Evolutionary conservation across 768 basidiomycete species (phyloP).

Genomic region (Rhizopogon vesiculosus): DNA sequence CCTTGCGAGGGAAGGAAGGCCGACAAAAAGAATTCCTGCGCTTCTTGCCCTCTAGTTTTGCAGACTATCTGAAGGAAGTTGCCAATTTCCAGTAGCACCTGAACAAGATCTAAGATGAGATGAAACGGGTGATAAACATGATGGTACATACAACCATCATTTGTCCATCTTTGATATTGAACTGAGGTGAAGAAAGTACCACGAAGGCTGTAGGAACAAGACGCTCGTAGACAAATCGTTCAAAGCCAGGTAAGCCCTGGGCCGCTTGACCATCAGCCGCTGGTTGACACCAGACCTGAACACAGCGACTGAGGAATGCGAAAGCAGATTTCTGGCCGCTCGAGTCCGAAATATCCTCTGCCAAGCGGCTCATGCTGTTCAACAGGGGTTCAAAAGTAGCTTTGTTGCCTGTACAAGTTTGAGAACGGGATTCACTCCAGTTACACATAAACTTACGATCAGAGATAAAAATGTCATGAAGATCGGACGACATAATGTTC

Average conservation of each 20-base stretch:
- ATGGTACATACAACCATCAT: slow-evolving; percentile 55
- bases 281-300: slow-evolving; percentile 64
- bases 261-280: slow-evolving; percentile 30
- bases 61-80: slow-evolving; percentile 76
- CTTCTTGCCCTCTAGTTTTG: slow-evolving; percentile 76
- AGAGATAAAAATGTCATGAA: slow-evolving; percentile 84
- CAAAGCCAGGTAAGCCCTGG: slow-evolving; percentile 76
- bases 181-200: slow-evolving; percentile 70
- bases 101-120: not conserved
- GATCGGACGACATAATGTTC: slow-evolving; percentile 72
- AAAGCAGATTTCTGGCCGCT: slow-evolving; percentile 76
- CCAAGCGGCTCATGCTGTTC: slow-evolving; percentile 65
- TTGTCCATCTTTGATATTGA: slow-evolving; percentile 89
- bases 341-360: slow-evolving; percentile 74
- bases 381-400: slow-evolving; percentile 68
- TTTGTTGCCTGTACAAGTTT: slow-evolving; percentile 48
- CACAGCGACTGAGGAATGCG: slow-evolving; percentile 66
- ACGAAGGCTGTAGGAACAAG: slow-evolving; percentile 80
- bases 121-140: not conserved
- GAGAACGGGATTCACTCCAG: not conserved
- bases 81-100: slow-evolving; percentile 91
- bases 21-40: slow-evolving; percentile 70
- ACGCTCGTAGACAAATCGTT: slow-evolving; percentile 85
- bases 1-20: slow-evolving; percentile 86
- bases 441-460: slow-evolving; percentile 53